Conservation (phyloP, 2,329 filamentous ascomycete genomes). For the Chaetoscypha palmicola region DNA sequence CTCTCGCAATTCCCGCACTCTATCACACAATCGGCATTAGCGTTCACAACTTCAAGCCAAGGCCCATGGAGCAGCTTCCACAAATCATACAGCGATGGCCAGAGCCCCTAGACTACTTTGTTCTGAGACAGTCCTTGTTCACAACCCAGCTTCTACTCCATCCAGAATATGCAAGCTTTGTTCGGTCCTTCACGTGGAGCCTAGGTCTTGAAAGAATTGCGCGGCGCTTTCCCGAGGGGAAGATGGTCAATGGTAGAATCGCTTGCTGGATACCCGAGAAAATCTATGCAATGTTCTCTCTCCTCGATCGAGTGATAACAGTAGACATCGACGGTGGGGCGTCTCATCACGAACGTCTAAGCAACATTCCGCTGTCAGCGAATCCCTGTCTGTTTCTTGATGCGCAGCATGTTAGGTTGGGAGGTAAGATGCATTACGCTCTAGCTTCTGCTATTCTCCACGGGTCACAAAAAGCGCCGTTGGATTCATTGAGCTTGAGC, state of each 20-base stretch:
- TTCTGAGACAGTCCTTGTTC: background rate
- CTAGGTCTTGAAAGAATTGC: no score
- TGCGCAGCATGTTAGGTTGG: background rate
- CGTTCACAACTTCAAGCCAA: background rate
- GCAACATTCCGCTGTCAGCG: background rate
- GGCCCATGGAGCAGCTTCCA: background rate
- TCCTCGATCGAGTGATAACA: background rate
- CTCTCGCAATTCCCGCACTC: background rate
- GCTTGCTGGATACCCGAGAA: background rate
- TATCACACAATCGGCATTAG: background rate
- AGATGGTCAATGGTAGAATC: background rate
- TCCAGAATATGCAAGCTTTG: background rate
- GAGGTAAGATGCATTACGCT: slow-evolving; percentile 1
- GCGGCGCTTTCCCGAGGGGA: no score
- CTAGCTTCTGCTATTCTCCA: slow-evolving; percentile 1
- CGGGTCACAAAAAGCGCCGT: background rate
- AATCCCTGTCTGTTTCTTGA: background rate
- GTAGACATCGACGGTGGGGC: background rate
- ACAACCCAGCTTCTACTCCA: background rate
- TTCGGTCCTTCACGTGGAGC: background rate
- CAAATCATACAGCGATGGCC: background rate
- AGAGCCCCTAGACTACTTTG: background rate
- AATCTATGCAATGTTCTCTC: background rate
- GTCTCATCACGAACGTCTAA: background rate
- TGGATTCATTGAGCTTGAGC: background rate